These are phyloP conservation scores for Penstemon davidsonii DNA, from an alignment of 257 asterid species.

Conservation along the genomic window DNA sequence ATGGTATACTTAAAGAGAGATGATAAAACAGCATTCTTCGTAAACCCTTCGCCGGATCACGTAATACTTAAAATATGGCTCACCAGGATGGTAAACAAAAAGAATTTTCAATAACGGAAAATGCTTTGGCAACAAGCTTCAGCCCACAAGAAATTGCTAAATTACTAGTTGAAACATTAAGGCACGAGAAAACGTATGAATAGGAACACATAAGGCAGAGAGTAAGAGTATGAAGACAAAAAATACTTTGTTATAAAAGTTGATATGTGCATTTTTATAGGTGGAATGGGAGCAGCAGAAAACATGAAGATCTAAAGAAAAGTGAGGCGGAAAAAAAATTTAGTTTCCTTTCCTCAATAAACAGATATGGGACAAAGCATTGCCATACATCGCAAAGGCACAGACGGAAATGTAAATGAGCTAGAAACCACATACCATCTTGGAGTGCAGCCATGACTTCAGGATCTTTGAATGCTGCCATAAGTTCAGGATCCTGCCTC, in stretches of 20 bases:
- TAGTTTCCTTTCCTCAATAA: not conserved
- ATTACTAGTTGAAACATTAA: too few relatives aligned
- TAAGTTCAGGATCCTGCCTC: constrained; percentile 91
- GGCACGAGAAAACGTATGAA: too few relatives aligned
- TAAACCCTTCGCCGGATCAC: not conserved
- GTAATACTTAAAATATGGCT: too few relatives aligned
- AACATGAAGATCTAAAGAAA: not conserved
- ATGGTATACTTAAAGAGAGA: too few relatives aligned
- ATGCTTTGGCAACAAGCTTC: too few relatives aligned
- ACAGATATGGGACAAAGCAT: not conserved
- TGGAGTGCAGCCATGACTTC: constrained; percentile 98
- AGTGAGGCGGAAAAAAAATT: not conserved
- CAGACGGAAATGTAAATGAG: not conserved
- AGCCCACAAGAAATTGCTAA: too few relatives aligned
- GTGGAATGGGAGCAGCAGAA: not conserved
- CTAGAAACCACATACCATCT: constrained; percentile 63
- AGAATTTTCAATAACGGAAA: too few relatives aligned
- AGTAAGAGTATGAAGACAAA: too few relatives aligned
- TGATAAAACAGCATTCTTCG: not conserved
- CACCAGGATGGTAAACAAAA: too few relatives aligned
- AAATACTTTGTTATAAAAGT: too few relatives aligned
- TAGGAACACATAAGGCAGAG: too few relatives aligned
- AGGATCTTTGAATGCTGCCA: constrained; percentile 97
- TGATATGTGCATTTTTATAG: not conserved
- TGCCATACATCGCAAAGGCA: not conserved